A percentile compares a stretch with the other conserved stretches of the same genome.
phyloP scores from a whole-genome alignment of 352 stramenopile genomes.

The Pythium coloratum region DNA sequence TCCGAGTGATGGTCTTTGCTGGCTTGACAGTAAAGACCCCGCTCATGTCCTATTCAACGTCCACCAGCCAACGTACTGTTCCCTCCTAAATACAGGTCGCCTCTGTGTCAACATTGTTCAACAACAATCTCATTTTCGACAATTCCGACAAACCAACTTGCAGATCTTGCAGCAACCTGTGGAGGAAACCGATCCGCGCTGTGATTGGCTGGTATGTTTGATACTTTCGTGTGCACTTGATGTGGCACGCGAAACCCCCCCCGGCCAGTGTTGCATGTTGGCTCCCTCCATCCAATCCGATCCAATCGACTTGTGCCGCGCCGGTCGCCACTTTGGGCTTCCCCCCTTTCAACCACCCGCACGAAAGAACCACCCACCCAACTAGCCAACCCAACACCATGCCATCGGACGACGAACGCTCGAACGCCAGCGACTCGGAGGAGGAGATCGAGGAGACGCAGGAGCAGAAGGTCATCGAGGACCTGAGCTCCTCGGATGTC shows the following conservation, averaged over 20 bases:
- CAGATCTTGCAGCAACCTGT: not conserved
- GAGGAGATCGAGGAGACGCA: conserved; percentile 66
- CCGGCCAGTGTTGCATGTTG: conserved; percentile 2
- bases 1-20: conserved; percentile 8
- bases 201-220: conserved; percentile 14
- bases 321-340: conserved; percentile 6
- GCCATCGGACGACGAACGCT: conserved; percentile 58
- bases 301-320: not conserved
- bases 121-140: not conserved
- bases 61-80: not conserved
- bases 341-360: conserved; percentile 6
- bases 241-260: conserved; percentile 15
- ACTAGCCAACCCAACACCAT: conserved; percentile 21
- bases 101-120: not conserved
- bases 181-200: not conserved
- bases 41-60: not conserved
- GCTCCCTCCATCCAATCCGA: conserved; percentile 7
- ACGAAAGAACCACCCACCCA: conserved; percentile 2
- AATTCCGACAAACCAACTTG: conserved; percentile 12
- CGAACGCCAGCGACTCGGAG: conserved; percentile 67
- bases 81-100: not conserved
- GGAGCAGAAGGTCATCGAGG: conserved; percentile 69
- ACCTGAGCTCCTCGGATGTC: conserved; percentile 91
- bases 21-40: not conserved
- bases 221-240: conserved; percentile 20